Evolutionary conservation across 1,284 basidiomycete species (phyloP).

Genomic region (Heterobasidion annosum): DNA sequence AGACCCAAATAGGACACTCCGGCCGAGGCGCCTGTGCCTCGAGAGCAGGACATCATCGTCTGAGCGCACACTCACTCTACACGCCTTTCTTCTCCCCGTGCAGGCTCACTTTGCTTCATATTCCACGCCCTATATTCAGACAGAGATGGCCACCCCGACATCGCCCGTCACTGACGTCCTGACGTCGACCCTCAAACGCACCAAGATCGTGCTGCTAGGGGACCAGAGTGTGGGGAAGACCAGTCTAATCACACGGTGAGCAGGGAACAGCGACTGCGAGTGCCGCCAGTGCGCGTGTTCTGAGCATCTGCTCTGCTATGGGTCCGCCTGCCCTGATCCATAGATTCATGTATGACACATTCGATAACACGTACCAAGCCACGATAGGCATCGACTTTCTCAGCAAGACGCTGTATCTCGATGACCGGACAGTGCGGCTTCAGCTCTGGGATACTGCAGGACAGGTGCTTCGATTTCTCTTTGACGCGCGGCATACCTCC

Average conservation of each 20-base stretch:
- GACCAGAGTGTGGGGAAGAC: constrained; percentile 96
- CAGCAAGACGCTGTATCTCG: constrained; percentile 99
- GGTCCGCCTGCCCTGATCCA: not conserved
- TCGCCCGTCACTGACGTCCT: constrained; percentile 77
- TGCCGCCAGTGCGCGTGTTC: not conserved
- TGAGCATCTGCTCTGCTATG: not conserved
- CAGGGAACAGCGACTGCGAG: not conserved
- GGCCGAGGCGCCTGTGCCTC: not conserved
- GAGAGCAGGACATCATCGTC: not conserved
- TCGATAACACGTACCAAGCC: constrained; percentile 99
- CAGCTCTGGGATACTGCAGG: constrained; percentile 99
- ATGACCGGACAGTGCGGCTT: constrained; percentile 95
- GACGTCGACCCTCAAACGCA: constrained; percentile 84
- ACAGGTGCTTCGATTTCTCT: constrained; percentile 47
- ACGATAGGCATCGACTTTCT: constrained; percentile 99
- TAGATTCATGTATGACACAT: constrained; percentile 99
- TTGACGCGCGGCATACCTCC: not conserved
- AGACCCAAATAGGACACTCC: not conserved
- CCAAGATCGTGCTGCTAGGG: constrained; percentile 91
- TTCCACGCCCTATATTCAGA: not conserved
- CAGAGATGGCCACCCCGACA: not conserved
- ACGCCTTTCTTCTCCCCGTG: not conserved
- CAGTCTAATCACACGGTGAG: constrained; percentile 90
- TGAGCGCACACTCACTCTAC: not conserved
- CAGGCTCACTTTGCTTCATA: not conserved